phyloP scores from a whole-genome alignment of 306 rosid species.

The Leucaena leucocephala region DNA sequence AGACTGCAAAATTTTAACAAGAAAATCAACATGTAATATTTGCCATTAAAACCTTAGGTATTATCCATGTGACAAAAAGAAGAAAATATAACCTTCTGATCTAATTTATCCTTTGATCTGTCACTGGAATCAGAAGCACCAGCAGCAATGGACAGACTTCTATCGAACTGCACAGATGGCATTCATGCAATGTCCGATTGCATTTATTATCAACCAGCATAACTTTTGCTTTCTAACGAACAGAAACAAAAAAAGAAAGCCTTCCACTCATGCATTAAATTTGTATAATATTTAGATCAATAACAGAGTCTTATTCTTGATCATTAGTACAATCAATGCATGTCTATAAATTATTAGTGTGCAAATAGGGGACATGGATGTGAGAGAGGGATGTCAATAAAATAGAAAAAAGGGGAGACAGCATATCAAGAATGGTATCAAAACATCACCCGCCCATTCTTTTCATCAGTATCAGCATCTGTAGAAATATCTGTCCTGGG shows the following conservation, averaged over 20 bases:
- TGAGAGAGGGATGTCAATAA: not conserved
- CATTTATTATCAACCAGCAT: not conserved
- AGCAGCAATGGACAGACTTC: slow-evolving; percentile 51
- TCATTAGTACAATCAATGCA: not conserved
- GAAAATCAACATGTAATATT: slow-evolving; percentile 27
- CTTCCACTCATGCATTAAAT: slow-evolving; percentile 2
- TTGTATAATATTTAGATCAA: not conserved
- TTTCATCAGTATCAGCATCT: slow-evolving; percentile 89
- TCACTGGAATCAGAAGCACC: slow-evolving; percentile 82
- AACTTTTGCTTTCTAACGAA: not conserved
- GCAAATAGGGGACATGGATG: not conserved
- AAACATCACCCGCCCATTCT: slow-evolving; percentile 65
- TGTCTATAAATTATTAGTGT: not conserved
- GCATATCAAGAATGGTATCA: slow-evolving; percentile 26
- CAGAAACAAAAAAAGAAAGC: slow-evolving; percentile 11
- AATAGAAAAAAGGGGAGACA: slow-evolving; percentile 7
- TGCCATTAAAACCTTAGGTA: slow-evolving; percentile 14
- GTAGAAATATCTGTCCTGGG: slow-evolving; percentile 95
- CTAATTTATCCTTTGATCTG: slow-evolving; percentile 79
- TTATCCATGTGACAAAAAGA: not conserved
- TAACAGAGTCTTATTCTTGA: not conserved
- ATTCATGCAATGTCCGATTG: not conserved
- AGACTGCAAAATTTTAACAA: slow-evolving; percentile 51
- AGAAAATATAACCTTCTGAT: slow-evolving; percentile 72
- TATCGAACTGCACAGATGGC: slow-evolving; percentile 57